These are phyloP conservation scores for Usnea hakonensis DNA, from an alignment of 495 filamentous ascomycete genomes.

Conservation along the genomic window DNA sequence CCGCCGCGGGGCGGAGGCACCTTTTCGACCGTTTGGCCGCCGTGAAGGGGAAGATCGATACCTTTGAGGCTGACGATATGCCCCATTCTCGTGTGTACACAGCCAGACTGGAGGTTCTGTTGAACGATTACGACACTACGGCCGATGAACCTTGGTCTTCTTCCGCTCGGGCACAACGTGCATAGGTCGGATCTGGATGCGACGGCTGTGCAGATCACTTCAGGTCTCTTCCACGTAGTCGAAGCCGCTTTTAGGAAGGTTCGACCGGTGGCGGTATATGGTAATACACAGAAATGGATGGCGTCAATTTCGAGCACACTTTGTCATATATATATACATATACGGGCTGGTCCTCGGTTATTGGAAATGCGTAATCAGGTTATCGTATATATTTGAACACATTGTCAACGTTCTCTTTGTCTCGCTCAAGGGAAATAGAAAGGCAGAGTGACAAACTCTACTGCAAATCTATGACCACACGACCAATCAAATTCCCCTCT, in stretches of 20 bases:
- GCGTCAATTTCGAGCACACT: background rate
- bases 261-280: background rate
- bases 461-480: conserved; percentile 53
- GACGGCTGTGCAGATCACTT: background rate
- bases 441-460: conserved; percentile 16
- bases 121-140: conserved; percentile 10
- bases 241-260: background rate
- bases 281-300: background rate
- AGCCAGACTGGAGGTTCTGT: conserved; percentile 13
- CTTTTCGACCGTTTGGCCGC: conserved; percentile 30
- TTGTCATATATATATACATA: too few relatives aligned
- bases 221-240: background rate
- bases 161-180: conserved; percentile 14
- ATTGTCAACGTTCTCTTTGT: background rate
- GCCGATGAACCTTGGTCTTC: conserved; percentile 18
- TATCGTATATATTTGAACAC: background rate
- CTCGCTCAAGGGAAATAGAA: background rate
- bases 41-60: conserved; percentile 33
- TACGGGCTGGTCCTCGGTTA: background rate
- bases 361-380: background rate
- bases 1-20: conserved; percentile 24
- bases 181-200: background rate
- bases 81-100: conserved; percentile 15
- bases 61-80: conserved; percentile 36
- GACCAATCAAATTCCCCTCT: conserved; percentile 47